Conservation (phyloP, 495 filamentous ascomycete species). For the Trichoderma gamsii region DNA sequence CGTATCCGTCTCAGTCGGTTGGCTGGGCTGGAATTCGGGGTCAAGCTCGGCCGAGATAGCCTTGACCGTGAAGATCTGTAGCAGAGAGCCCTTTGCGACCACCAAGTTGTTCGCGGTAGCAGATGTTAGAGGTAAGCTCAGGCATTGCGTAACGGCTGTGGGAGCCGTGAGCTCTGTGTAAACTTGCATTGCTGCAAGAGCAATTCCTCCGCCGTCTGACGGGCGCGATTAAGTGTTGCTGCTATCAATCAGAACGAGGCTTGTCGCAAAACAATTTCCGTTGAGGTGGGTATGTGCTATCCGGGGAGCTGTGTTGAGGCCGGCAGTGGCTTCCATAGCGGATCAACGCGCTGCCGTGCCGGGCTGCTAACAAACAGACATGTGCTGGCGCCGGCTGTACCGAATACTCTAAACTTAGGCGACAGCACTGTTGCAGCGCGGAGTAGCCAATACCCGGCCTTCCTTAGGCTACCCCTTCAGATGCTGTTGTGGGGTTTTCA, state of each 20-base stretch:
- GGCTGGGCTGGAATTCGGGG: conserved; percentile 24
- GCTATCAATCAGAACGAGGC: neutral
- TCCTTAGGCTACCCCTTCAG: neutral
- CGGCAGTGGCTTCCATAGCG: conserved; percentile 12
- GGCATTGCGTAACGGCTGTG: conserved; percentile 83
- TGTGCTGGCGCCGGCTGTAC: neutral
- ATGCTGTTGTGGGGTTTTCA: neutral
- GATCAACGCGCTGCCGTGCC: conserved; percentile 17
- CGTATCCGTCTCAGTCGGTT: conserved; percentile 13
- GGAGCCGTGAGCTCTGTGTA: conserved; percentile 91
- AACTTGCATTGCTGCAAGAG: conserved; percentile 44
- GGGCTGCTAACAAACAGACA: neutral
- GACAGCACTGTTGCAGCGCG: neutral
- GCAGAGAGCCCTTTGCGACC: conserved; percentile 80
- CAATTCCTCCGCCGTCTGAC: conserved; percentile 10
- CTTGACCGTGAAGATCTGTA: conserved; percentile 74
- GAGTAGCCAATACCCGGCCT: neutral
- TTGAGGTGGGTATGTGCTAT: neutral
- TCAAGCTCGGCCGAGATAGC: conserved; percentile 50
- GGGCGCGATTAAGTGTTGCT: neutral
- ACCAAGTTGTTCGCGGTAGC: conserved; percentile 74
- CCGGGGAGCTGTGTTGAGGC: neutral
- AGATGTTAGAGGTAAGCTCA: conserved; percentile 70
- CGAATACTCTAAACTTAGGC: neutral
- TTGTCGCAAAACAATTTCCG: conserved; percentile 11